A percentile compares a stretch with the other conserved stretches of the same genome.
Conservation (phyloP, 2,329 filamentous ascomycete species). For the Penicillium capsulatum region DNA sequence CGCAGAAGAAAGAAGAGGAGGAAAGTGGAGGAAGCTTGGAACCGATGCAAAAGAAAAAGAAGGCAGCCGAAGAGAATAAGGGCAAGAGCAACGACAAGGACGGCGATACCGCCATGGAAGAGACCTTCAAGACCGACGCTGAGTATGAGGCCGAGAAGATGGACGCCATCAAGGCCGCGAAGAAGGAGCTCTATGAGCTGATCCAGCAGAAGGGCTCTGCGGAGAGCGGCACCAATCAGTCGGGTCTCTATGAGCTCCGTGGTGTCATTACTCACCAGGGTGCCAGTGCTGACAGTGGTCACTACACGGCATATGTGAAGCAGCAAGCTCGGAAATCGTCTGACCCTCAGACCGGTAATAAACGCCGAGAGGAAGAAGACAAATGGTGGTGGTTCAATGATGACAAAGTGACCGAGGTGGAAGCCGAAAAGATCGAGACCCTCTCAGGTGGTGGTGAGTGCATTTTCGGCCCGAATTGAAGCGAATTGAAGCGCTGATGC, state of each 20-base stretch:
- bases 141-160: slow-evolving; percentile 84
- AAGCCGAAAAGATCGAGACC: slow-evolving; percentile 82
- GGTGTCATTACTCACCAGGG: slow-evolving; percentile 96
- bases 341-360: slow-evolving; percentile 67
- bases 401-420: slow-evolving; percentile 91
- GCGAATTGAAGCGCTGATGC: not conserved
- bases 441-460: slow-evolving; percentile 76
- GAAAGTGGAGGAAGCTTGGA: slow-evolving; percentile 32
- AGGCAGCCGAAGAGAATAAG: slow-evolving; percentile 49
- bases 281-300: slow-evolving; percentile 91
- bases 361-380: slow-evolving; percentile 70
- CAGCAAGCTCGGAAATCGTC: slow-evolving; percentile 63
- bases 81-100: slow-evolving; percentile 52
- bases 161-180: slow-evolving; percentile 68
- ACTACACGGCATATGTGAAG: slow-evolving; percentile 98
- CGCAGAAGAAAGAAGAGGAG: slow-evolving; percentile 40
- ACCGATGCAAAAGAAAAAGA: slow-evolving; percentile 48
- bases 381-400: slow-evolving; percentile 99
- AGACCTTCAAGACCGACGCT: slow-evolving; percentile 85
- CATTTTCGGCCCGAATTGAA: not conserved
- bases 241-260: slow-evolving; percentile 88
- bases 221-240: slow-evolving; percentile 84
- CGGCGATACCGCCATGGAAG: slow-evolving; percentile 67
- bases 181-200: slow-evolving; percentile 79
- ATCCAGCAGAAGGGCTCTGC: slow-evolving; percentile 69